phyloP scores from a whole-genome alignment of 73 alveolate species.

The Paramecium biaurelia region DNA sequence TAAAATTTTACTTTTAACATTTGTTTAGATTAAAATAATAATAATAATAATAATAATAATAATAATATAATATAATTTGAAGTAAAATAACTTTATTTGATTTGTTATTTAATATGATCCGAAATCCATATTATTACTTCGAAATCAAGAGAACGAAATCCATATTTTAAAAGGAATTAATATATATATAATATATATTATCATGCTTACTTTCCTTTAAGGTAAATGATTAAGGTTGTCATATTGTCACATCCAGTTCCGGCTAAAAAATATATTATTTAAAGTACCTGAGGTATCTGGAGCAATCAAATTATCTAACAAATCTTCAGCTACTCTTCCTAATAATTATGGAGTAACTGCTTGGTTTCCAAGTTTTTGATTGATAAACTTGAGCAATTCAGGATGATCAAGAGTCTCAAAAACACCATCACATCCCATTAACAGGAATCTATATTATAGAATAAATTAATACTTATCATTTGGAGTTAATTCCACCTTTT shows the following conservation, averaged over 20 bases:
- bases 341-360: neutral
- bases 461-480: neutral
- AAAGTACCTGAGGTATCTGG: slow-evolving; percentile 57
- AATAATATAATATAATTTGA: neutral
- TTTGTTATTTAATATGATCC: neutral
- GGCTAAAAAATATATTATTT: neutral
- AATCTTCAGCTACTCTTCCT: slow-evolving; percentile 36
- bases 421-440: slow-evolving; percentile 52
- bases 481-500: neutral
- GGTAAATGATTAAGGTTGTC: slow-evolving; percentile 58
- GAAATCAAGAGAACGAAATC: neutral
- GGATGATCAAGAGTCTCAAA: slow-evolving; percentile 24
- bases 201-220: slow-evolving; percentile 40
- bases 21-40: too few relatives aligned
- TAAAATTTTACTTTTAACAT: too few relatives aligned
- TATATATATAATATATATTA: neutral
- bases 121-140: neutral
- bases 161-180: neutral
- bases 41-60: too few relatives aligned
- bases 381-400: slow-evolving; percentile 43
- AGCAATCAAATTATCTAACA: slow-evolving; percentile 49
- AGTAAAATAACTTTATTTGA: neutral
- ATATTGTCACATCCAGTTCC: slow-evolving; percentile 70
- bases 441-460: slow-evolving; percentile 21
- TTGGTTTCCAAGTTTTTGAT: neutral